Conservation (phyloP, 2,329 filamentous ascomycete genomes). For the Nothophaeocryptopus gaeumannii region DNA sequence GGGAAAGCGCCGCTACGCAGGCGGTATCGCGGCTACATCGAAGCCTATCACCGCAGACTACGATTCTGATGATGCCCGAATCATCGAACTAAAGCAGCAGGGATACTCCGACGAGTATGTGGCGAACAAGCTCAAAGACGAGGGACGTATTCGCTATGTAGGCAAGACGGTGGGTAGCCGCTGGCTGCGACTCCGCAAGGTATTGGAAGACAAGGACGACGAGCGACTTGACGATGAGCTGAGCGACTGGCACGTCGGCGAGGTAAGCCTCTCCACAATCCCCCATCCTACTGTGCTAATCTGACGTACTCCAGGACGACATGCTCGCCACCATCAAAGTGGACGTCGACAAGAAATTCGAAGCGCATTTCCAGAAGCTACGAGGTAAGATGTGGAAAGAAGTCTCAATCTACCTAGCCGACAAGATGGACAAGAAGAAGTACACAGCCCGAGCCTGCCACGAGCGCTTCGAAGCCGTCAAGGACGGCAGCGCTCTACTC, state of each 20-base stretch:
- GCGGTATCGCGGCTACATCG: slow-evolving; percentile 40
- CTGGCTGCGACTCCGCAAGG: slow-evolving; percentile 45
- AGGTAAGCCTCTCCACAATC: slow-evolving; percentile 37
- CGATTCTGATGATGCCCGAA: slow-evolving; percentile 49
- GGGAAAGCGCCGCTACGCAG: slow-evolving; percentile 34
- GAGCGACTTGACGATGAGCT: slow-evolving; percentile 46
- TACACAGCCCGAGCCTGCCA: slow-evolving; percentile 49
- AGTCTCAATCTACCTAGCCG: slow-evolving; percentile 38
- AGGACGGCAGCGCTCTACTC: slow-evolving; percentile 44
- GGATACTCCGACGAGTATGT: slow-evolving; percentile 47
- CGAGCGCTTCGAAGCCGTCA: slow-evolving; percentile 42
- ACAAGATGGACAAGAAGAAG: slow-evolving; percentile 35
- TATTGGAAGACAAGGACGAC: slow-evolving; percentile 44
- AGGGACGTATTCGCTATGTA: slow-evolving; percentile 45
- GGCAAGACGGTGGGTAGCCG: slow-evolving; percentile 50
- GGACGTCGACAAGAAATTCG: slow-evolving; percentile 44
- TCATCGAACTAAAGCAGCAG: slow-evolving; percentile 43
- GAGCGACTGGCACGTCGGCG: slow-evolving; percentile 50
- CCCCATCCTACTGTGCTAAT: slow-evolving; percentile 3
- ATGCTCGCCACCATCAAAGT: slow-evolving; percentile 42
- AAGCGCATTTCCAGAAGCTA: slow-evolving; percentile 40
- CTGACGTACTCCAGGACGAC: slow-evolving; percentile 39
- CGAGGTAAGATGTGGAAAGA: slow-evolving; percentile 44
- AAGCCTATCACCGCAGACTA: slow-evolving; percentile 45
- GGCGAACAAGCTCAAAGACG: slow-evolving; percentile 40